phyloP scores from a whole-genome alignment of 805 yeast species.

The Zygotorulaspora florentina region DNA sequence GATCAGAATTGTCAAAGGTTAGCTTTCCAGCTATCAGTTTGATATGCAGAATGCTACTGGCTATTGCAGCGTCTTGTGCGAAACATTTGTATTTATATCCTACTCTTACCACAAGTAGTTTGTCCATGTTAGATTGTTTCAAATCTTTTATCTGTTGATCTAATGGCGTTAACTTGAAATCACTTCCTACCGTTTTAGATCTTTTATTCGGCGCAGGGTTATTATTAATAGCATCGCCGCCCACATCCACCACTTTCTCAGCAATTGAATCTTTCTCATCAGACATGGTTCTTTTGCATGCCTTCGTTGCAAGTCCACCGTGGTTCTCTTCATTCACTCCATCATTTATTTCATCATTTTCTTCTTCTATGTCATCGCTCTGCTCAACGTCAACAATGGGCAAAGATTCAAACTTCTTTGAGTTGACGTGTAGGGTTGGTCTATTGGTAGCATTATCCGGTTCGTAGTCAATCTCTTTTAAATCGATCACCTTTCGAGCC shows the following conservation, averaged over 20 bases:
- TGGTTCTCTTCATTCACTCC: background rate
- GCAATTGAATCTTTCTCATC: background rate
- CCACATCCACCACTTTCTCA: background rate
- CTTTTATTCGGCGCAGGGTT: constrained; percentile 1
- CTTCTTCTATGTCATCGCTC: constrained; percentile 1
- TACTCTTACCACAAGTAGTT: constrained; percentile 74
- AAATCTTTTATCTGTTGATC: constrained; percentile 73
- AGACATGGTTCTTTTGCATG: background rate
- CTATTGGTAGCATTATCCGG: background rate
- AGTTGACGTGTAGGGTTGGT: background rate
- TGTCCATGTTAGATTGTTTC: constrained; percentile 57
- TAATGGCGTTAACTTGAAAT: constrained; percentile 58
- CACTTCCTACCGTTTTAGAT: background rate
- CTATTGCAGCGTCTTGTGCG: constrained; percentile 77
- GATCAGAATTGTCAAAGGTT: constrained; percentile 47
- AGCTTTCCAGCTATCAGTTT: constrained; percentile 69
- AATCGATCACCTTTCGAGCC: constrained; percentile 1
- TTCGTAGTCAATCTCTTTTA: background rate
- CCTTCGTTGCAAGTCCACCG: too few relatives aligned
- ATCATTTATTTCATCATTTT: constrained; percentile 9
- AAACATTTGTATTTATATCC: constrained; percentile 89
- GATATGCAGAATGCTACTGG: constrained; percentile 61
- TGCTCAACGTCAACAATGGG: background rate
- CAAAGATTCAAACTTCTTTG: background rate
- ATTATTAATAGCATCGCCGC: background rate